phyloP scores from a whole-genome alignment of 768 basidiomycete genomes.

The Rhodotorula kratochvilovae region DNA sequence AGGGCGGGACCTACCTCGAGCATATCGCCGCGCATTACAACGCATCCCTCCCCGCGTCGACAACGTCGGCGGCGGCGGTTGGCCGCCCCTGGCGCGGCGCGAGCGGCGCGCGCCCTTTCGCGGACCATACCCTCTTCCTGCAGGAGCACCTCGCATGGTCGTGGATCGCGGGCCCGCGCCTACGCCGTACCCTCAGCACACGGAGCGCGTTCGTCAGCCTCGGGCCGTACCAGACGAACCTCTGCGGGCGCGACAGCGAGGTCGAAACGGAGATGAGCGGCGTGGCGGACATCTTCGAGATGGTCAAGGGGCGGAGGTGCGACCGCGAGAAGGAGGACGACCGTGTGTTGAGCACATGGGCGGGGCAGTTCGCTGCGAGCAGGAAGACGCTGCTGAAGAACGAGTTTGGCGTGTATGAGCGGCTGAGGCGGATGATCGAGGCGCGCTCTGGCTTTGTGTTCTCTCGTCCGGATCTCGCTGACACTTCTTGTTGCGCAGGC shows the following conservation, averaged over 20 bases:
- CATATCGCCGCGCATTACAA: slow-evolving; percentile 42
- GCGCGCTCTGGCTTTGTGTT: background rate
- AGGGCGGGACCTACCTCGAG: slow-evolving; percentile 45
- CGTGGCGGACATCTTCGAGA: slow-evolving; percentile 41
- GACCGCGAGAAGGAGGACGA: background rate
- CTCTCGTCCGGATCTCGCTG: background rate
- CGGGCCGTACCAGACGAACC: slow-evolving; percentile 43
- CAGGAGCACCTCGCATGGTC: slow-evolving; percentile 46
- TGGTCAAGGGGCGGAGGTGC: slow-evolving; percentile 30
- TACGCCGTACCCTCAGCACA: slow-evolving; percentile 23
- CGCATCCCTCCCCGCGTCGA: background rate
- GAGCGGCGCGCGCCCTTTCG: slow-evolving; percentile 5
- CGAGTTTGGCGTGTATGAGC: slow-evolving; percentile 25
- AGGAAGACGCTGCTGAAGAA: slow-evolving; percentile 39
- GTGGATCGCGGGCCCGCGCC: slow-evolving; percentile 39
- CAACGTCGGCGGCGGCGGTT: rapidly evolving
- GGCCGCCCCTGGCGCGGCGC: too few species aligned
- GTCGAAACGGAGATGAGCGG: slow-evolving; percentile 14
- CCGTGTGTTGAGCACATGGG: slow-evolving; percentile 39
- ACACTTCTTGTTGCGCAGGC: too few species aligned
- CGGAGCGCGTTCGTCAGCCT: slow-evolving; percentile 43
- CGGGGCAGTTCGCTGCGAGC: slow-evolving; percentile 44
- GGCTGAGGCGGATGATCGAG: background rate
- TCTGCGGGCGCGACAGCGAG: slow-evolving; percentile 39
- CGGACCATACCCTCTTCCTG: slow-evolving; percentile 42